Evolutionary conservation across 352 stramenopile genomes (phyloP), one percentile per base, ranked within the genome.

Genomic region (Phytophthora tubulina): DNA sequence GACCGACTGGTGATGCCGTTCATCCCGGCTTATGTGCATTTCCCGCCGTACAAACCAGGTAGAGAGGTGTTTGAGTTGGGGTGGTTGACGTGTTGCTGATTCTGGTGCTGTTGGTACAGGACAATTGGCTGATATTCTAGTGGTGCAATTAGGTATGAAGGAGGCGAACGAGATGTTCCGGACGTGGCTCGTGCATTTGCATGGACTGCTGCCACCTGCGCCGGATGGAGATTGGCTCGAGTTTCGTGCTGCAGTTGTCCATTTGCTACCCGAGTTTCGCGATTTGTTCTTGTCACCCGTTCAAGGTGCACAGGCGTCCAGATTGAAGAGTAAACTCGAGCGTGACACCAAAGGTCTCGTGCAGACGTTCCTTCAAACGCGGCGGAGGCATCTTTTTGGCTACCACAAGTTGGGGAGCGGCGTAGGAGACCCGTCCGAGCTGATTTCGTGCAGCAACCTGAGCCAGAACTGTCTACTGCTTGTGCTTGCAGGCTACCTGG

Each of bases 391-490:
- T 50, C 69, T 92, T 7, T 92, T 94, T 44, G 83, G 81, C 8
- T 90, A 90, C 57, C 80, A 93, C 65, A 89, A 82, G 57, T 62
- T 87, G 6, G 72, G 61, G 4, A 55, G 42, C 31, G 46, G 51
- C 4, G 41, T 70, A 2, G 67, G 59, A 3, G 58, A 79, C 44
- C 63, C 71, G 30, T 80, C 77, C 5, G 72, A 88, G 27, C 73
- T 88, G 44, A 86, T 89, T 72, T 79, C 83, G n/a, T 86, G 73
- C 55, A 79, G 73, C 10, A 86, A 90, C 42, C 65, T 94, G 54
- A 92, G 79, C 38, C 78, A 76, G 11, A 90, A 85, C 57, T 92
- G 88, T 27, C 70, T 94, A 51, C 67, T 94, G 41, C 74, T 96
- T 44, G 76, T 96, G 30, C 63, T 96, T 45, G 88, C 88, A 21